A percentile compares a stretch with the other conserved stretches of the same genome.
These are phyloP conservation scores for Trichothecium roseum DNA, from an alignment of 2,329 filamentous ascomycete species.

Conservation along the genomic window DNA sequence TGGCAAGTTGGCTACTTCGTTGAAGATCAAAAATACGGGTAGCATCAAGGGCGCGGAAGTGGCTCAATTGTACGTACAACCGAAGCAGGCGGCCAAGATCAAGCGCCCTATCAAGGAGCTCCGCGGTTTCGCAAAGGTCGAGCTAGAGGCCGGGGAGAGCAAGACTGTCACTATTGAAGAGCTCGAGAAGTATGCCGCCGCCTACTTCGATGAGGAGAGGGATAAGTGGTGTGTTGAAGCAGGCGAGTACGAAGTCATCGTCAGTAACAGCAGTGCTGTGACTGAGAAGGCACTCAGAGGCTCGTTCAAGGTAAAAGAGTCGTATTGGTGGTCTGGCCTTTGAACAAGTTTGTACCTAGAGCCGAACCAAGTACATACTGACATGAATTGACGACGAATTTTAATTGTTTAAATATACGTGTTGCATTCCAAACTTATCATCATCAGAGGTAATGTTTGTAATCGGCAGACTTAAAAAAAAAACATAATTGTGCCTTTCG, in stretches of 20 bases:
- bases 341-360: no score
- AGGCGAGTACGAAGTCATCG: conserved; percentile 53
- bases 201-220: conserved; percentile 57
- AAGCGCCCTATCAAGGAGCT: conserved; percentile 51
- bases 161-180: conserved; percentile 46
- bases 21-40: conserved; percentile 54
- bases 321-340: conserved; percentile 58
- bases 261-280: conserved; percentile 44
- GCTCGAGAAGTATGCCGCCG: conserved; percentile 53
- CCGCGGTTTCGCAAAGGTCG: conserved; percentile 56
- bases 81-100: conserved; percentile 41
- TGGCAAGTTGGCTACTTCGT: conserved; percentile 34
- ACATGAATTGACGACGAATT: no score
- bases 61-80: conserved; percentile 45
- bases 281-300: conserved; percentile 36
- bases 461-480: no score
- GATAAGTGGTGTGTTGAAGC: conserved; percentile 56
- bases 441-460: no score
- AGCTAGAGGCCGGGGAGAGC: conserved; percentile 47
- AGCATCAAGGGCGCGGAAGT: conserved; percentile 39
- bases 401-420: no score
- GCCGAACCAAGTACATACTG: no score
- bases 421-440: no score
- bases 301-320: conserved; percentile 47
- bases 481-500: no score